phyloP scores from a whole-genome alignment of 2,329 filamentous ascomycete species.

The Cladosporium sp. region DNA sequence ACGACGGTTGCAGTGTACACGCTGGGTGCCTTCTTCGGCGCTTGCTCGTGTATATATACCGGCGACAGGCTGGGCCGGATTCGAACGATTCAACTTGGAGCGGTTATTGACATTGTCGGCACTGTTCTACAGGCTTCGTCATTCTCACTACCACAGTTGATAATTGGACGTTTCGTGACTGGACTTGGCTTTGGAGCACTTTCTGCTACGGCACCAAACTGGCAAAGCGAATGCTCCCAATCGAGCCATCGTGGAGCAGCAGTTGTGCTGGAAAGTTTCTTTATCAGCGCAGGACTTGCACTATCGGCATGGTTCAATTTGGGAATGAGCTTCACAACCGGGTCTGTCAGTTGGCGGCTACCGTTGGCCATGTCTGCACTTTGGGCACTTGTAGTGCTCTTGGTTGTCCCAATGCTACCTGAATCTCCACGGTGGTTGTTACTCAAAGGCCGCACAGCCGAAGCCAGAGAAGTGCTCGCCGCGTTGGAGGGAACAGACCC shows the following conservation, averaged over 20 bases:
- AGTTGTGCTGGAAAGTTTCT: conserved; percentile 42
- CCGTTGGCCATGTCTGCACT: conserved; percentile 47
- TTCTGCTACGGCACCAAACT: conserved; percentile 44
- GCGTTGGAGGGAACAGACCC: no score
- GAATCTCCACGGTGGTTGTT: conserved; percentile 1
- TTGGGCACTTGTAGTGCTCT: background rate
- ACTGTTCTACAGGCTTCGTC: conserved; percentile 41
- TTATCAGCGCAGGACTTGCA: conserved; percentile 42
- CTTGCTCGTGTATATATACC: conserved; percentile 40
- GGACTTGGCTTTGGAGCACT: conserved; percentile 42
- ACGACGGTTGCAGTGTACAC: conserved; percentile 43
- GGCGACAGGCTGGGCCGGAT: conserved; percentile 44
- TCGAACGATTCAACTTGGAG: conserved; percentile 40
- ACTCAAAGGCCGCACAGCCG: no score
- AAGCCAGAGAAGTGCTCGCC: no score
- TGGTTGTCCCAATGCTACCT: background rate
- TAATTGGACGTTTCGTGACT: conserved; percentile 42
- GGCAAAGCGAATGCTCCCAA: conserved; percentile 40
- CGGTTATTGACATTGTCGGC: conserved; percentile 39
- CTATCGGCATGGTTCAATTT: conserved; percentile 48
- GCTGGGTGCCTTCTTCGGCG: conserved; percentile 43
- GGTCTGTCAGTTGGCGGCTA: conserved; percentile 40
- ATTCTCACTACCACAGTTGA: conserved; percentile 44
- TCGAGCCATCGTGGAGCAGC: conserved; percentile 37
- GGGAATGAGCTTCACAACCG: conserved; percentile 35